A percentile compares a stretch with the other conserved stretches of the same genome.
phyloP scores from a whole-genome alignment of 305 asterid genomes.

The Caryopteris hybrid region DNA sequence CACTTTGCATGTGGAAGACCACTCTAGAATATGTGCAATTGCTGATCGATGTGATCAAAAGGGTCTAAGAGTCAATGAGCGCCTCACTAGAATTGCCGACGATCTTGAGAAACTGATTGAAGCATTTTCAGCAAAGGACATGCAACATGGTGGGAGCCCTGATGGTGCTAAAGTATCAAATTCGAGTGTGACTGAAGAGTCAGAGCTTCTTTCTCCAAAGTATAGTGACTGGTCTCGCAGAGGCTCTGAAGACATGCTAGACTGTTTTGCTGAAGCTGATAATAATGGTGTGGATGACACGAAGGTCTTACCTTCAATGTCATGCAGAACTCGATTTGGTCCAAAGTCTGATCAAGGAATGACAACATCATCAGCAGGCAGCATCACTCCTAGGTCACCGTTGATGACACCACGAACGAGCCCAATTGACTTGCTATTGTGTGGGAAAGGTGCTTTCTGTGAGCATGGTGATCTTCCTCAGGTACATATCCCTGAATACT shows the following conservation, averaged over 20 bases:
- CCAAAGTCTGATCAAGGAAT: constrained; percentile 98
- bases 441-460: constrained; percentile 89
- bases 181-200: constrained; percentile 79
- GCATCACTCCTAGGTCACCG: constrained; percentile 97
- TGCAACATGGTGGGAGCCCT: constrained; percentile 67
- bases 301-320: constrained; percentile 76
- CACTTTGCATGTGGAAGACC: constrained; percentile 95
- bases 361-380: constrained; percentile 98
- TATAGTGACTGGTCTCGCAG: constrained; percentile 95
- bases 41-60: constrained; percentile 98
- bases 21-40: constrained; percentile 93
- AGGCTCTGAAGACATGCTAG: constrained; percentile 98
- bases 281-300: constrained; percentile 75
- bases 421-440: constrained; percentile 82
- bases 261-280: constrained; percentile 79
- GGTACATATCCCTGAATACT: too few relatives aligned
- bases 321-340: constrained; percentile 88
- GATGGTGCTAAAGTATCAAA: constrained; percentile 78
- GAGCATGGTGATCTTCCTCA: constrained; percentile 98
- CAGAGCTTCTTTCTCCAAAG: constrained; percentile 88
- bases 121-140: constrained; percentile 68
- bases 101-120: constrained; percentile 94
- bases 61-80: constrained; percentile 91
- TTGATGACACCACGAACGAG: constrained; percentile 83
- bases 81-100: constrained; percentile 73